phyloP scores from a whole-genome alignment of 768 basidiomycete species.

The Suillus hirtellus region DNA sequence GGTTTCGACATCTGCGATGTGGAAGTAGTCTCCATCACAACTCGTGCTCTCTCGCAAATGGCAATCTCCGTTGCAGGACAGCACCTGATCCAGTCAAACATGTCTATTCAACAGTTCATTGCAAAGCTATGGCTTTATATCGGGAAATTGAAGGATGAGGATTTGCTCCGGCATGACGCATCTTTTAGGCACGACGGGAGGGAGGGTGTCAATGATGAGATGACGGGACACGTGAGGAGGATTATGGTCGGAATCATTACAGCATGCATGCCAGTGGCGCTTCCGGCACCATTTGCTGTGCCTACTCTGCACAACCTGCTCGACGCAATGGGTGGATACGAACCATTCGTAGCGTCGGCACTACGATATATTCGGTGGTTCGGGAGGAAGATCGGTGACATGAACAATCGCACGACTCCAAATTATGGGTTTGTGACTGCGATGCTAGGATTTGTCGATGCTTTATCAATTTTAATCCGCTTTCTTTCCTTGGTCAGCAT shows the following conservation, averaged over 20 bases:
- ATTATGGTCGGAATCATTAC: background rate
- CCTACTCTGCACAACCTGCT: background rate
- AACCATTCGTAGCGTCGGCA: background rate
- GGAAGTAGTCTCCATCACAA: background rate
- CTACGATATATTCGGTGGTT: conserved; percentile 4
- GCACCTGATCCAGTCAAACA: background rate
- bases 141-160: conserved; percentile 2
- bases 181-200: background rate
- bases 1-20: background rate
- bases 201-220: background rate
- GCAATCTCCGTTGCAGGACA: background rate
- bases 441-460: background rate
- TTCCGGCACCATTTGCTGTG: background rate
- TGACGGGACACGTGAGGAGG: background rate
- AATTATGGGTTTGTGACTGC: background rate
- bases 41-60: background rate
- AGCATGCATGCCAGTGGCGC: background rate
- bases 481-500: background rate
- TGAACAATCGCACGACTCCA: background rate
- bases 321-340: conserved; percentile 3
- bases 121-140: background rate
- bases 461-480: background rate
- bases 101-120: background rate
- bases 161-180: background rate
- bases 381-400: background rate